Evolutionary conservation across 225 moss, liverwort and hornwort species (phyloP).

Genomic region (Anthoceros angustus): DNA sequence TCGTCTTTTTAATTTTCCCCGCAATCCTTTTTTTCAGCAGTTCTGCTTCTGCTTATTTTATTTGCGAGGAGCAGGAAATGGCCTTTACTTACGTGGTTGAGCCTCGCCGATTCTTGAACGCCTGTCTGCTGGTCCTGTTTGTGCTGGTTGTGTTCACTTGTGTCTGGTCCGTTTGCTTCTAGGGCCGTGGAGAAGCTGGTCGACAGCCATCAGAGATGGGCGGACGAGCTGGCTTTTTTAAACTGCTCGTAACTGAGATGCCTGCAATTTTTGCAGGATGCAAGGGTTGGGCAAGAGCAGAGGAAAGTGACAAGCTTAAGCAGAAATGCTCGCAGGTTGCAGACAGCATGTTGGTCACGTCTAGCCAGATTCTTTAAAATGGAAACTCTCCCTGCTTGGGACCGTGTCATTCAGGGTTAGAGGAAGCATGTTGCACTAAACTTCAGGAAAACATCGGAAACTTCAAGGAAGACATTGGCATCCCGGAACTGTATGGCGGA

Average conservation of each 20-base stretch:
- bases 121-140: background rate
- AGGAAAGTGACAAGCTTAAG: background rate
- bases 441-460: too few species aligned
- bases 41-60: background rate
- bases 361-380: background rate
- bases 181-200: constrained; percentile 21
- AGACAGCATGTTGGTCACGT: background rate
- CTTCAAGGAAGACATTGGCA: too few species aligned
- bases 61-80: background rate
- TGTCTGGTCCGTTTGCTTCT: background rate
- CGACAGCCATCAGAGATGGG: constrained; percentile 10
- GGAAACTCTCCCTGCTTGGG: background rate
- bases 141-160: too few species aligned
- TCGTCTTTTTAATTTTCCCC: background rate
- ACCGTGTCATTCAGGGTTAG: background rate
- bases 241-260: constrained; percentile 44
- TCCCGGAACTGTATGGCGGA: too few species aligned
- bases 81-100: background rate
- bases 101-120: background rate
- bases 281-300: constrained; percentile 15
- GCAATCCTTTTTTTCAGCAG: background rate
- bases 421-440: background rate
- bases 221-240: constrained; percentile 23
- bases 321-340: background rate
- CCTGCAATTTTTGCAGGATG: constrained; percentile 39